These are phyloP conservation scores for Coniella lustricola DNA, from an alignment of 2,329 filamentous ascomycete species.

Conservation along the genomic window DNA sequence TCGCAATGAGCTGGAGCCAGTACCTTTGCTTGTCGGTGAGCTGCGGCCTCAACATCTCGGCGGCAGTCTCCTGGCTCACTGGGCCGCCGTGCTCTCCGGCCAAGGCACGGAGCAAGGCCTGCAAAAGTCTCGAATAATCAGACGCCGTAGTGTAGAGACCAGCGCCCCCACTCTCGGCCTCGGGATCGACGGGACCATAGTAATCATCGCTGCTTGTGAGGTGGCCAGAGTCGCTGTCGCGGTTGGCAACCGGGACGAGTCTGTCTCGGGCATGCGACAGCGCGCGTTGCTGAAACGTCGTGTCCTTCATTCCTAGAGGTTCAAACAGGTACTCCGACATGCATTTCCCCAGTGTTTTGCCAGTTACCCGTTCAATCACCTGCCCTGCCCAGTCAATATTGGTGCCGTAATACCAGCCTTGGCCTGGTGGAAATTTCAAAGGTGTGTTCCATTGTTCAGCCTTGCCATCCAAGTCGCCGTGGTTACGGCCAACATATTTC, in stretches of 20 bases:
- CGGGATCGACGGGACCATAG: conserved; percentile 24
- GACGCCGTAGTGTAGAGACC: conserved; percentile 35
- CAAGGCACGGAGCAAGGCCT: conserved; percentile 24
- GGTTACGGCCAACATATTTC: conserved; percentile 25
- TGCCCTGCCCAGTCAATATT: conserved; percentile 41
- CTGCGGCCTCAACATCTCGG: conserved; percentile 34
- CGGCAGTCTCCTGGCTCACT: conserved; percentile 24
- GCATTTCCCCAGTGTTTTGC: conserved; percentile 29
- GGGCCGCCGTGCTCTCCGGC: conserved; percentile 23
- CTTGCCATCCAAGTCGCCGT: conserved; percentile 25
- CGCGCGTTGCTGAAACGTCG: conserved; percentile 26
- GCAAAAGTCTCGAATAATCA: conserved; percentile 33
- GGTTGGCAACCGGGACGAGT: conserved; percentile 12
- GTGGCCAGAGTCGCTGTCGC: conserved; percentile 14
- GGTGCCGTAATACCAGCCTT: conserved; percentile 42
- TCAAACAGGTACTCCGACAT: conserved; percentile 30
- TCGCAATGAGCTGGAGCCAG: conserved; percentile 18
- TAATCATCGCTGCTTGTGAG: background rate
- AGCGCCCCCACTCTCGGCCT: conserved; percentile 35
- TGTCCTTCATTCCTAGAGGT: conserved; percentile 29
- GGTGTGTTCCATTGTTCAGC: conserved; percentile 35
- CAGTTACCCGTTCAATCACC: conserved; percentile 34
- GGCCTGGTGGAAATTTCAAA: conserved; percentile 37
- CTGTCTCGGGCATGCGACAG: conserved; percentile 11
- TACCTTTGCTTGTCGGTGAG: conserved; percentile 26